Percentiles rank a stretch among this genome's conserved stretches.
Evolutionary conservation across 1,139 yeast species (phyloP).

Genomic region (Yamadazyma triangularis): DNA sequence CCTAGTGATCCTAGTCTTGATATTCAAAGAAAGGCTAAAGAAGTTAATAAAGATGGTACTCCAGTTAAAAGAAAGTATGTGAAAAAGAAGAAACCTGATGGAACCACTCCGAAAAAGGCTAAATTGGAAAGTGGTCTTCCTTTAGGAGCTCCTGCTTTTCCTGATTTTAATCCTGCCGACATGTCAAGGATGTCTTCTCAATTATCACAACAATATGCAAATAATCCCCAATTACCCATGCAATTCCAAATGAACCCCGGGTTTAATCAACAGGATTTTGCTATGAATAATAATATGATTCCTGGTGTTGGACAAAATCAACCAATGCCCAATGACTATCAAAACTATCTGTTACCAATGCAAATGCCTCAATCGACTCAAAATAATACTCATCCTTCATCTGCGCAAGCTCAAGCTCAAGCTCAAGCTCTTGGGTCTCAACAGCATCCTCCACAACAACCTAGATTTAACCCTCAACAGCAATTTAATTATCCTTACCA

Average conservation of each 20-base stretch:
- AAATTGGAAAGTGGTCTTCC: slow-evolving; percentile 16
- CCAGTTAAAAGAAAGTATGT: slow-evolving; percentile 43
- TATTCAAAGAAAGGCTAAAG: slow-evolving; percentile 46
- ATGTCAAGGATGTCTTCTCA: slow-evolving; percentile 13
- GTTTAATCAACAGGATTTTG: slow-evolving; percentile 26
- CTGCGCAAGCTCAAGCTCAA: slow-evolving; percentile 10
- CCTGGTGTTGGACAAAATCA: slow-evolving; percentile 7
- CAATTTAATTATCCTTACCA: too few species aligned
- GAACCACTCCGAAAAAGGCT: slow-evolving; percentile 34
- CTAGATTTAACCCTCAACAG: slow-evolving; percentile 16
- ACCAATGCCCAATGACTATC: slow-evolving; percentile 17
- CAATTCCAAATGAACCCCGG: slow-evolving; percentile 9
- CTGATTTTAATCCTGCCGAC: slow-evolving; percentile 9
- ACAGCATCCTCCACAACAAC: slow-evolving; percentile 5
- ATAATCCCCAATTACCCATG: slow-evolving; percentile 5
- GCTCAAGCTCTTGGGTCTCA: too few species aligned
- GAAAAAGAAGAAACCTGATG: slow-evolving; percentile 36
- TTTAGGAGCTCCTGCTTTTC: background rate
- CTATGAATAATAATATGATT: slow-evolving; percentile 7
- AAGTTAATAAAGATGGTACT: slow-evolving; percentile 37
- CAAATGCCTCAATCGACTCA: slow-evolving; percentile 17
- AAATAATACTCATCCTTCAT: slow-evolving; percentile 10
- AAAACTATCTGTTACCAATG: slow-evolving; percentile 25
- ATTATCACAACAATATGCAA: slow-evolving; percentile 11
- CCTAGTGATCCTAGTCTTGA: slow-evolving; percentile 44